Conservation (phyloP, 1,284 basidiomycete genomes). For the Malassezia caprae region DNA sequence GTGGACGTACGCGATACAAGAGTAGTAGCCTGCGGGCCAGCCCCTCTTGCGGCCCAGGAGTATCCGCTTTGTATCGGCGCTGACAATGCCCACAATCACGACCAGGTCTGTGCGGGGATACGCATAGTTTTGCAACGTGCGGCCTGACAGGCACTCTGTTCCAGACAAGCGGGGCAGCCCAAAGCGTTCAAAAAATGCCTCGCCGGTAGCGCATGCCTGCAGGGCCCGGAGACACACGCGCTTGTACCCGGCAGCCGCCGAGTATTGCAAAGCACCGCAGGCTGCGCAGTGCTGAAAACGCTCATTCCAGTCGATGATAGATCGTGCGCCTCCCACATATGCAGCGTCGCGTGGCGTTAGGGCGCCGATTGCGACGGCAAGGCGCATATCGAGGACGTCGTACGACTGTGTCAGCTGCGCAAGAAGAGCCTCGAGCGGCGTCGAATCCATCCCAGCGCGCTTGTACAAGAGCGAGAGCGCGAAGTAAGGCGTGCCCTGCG, state of each 20-base stretch:
- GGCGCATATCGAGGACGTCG: conserved; percentile 40
- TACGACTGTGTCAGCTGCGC: conserved; percentile 14
- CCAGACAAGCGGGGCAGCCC: conserved; percentile 20
- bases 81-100: conserved; percentile 81
- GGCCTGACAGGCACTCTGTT: conserved; percentile 9
- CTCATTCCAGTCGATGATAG: conserved; percentile 44
- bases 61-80: conserved; percentile 65
- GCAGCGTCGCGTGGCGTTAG: conserved; percentile 32
- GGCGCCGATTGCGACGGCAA: conserved; percentile 20
- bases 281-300: conserved; percentile 67
- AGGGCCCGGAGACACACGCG: conserved; percentile 56
- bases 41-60: conserved; percentile 72
- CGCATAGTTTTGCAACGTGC: conserved; percentile 28
- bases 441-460: conserved; percentile 10
- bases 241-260: conserved; percentile 94
- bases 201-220: conserved; percentile 19
- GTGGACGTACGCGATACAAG: conserved; percentile 33
- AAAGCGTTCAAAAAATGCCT: conserved; percentile 19
- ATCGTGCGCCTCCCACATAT: conserved; percentile 33
- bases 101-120: conserved; percentile 53
- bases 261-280: conserved; percentile 72
- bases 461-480: conserved; percentile 37
- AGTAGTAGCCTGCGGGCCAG: conserved; percentile 48
- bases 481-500: conserved; percentile 37
- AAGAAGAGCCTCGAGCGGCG: conserved; percentile 21